Conservation (phyloP, 1,284 basidiomycete genomes). For the Fistulinella cinereoalba region DNA sequence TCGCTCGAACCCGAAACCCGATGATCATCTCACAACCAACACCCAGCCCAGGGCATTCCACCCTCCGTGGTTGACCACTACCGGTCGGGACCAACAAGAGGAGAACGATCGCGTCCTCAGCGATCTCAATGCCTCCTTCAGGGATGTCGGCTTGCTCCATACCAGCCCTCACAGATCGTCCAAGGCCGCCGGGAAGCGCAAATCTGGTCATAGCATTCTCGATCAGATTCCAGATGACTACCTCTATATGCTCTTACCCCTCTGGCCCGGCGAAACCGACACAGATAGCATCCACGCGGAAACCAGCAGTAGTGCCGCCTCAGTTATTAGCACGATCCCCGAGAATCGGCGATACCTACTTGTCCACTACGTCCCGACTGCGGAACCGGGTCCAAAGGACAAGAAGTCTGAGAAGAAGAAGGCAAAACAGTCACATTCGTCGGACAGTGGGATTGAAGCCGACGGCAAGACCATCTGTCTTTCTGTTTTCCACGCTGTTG, state of each 20-base stretch:
- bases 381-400: constrained; percentile 25
- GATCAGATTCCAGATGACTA: constrained; percentile 61
- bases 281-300: constrained; percentile 32
- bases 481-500: constrained; percentile 61
- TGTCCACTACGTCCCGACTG: constrained; percentile 64
- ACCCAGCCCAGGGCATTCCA: constrained; percentile 43
- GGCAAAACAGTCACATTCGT: constrained; percentile 28
- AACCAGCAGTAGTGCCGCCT: constrained; percentile 30
- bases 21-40: constrained; percentile 21
- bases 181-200: constrained; percentile 25
- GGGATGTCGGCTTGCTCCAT: constrained; percentile 73
- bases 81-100: constrained; percentile 61
- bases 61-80: constrained; percentile 69
- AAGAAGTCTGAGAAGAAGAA: constrained; percentile 36
- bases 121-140: constrained; percentile 70
- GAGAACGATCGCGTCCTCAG: constrained; percentile 64
- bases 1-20: constrained; percentile 17
- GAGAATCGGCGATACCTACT: constrained; percentile 66
- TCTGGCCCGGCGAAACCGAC: constrained; percentile 77
- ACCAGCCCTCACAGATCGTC: constrained; percentile 41
- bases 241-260: constrained; percentile 76
- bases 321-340: constrained; percentile 40
- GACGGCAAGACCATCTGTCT: constrained; percentile 50
- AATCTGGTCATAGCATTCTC: constrained; percentile 47
- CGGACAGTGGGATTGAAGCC: constrained; percentile 37